phyloP scores from a whole-genome alignment of 306 rosid species.

The Glycine latifolia region DNA sequence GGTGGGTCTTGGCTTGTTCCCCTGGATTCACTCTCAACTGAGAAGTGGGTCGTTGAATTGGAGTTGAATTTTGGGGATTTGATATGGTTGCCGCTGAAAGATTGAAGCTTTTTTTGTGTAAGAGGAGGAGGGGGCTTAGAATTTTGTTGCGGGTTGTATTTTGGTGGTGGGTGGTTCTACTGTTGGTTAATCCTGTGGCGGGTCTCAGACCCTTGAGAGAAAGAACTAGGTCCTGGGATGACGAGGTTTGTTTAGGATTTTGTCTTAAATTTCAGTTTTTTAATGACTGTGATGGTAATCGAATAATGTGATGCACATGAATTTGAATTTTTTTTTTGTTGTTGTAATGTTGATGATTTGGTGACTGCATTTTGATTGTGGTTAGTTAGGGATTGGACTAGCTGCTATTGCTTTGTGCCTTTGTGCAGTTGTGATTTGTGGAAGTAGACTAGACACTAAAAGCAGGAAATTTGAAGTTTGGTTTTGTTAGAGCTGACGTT shows the following conservation, averaged over 20 bases:
- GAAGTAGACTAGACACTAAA: slow-evolving; percentile 23
- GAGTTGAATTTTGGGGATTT: slow-evolving; percentile 57
- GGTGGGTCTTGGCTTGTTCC: slow-evolving; percentile 53
- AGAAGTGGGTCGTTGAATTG: slow-evolving; percentile 49
- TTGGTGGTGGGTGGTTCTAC: slow-evolving; percentile 57
- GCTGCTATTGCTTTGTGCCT: slow-evolving; percentile 19
- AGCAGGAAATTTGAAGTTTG: slow-evolving; percentile 2
- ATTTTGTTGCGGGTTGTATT: slow-evolving; percentile 51
- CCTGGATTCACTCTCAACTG: slow-evolving; percentile 45
- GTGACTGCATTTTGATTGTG: slow-evolving; percentile 13
- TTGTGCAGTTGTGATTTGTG: slow-evolving; percentile 36
- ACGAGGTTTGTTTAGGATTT: slow-evolving; percentile 70
- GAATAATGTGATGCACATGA: slow-evolving; percentile 15
- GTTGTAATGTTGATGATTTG: not conserved
- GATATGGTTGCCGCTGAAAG: slow-evolving; percentile 54
- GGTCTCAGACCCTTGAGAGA: slow-evolving; percentile 89
- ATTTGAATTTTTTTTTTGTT: not conserved
- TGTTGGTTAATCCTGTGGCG: slow-evolving; percentile 62
- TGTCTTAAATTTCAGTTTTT: slow-evolving; percentile 19
- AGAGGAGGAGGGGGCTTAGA: slow-evolving; percentile 54
- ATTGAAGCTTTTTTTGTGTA: slow-evolving; percentile 51
- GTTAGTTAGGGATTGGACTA: not conserved
- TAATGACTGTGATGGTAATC: slow-evolving; percentile 11
- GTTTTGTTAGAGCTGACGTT: slow-evolving; percentile 7
- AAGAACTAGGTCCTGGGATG: slow-evolving; percentile 85